These are phyloP conservation scores for Trichosporon faecale DNA, from an alignment of 1,284 basidiomycete species.

Conservation along the genomic window DNA sequence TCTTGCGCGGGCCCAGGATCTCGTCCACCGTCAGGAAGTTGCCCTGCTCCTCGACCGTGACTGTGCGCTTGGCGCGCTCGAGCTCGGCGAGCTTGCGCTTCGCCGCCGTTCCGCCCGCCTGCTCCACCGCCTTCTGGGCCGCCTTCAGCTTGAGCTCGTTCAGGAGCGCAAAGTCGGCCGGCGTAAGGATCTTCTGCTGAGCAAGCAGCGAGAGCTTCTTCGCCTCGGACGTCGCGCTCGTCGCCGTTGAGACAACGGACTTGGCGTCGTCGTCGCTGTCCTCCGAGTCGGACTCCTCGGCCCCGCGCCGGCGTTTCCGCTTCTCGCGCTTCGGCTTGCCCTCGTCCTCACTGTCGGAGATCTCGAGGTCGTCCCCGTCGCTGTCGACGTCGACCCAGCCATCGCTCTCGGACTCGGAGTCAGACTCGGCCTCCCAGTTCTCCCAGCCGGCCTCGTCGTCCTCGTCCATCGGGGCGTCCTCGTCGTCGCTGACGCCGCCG, in stretches of 20 bases:
- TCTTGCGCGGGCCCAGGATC: constrained; percentile 92
- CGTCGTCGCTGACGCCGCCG: constrained; percentile 55
- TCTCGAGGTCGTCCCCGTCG: constrained; percentile 66
- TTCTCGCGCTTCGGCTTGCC: constrained; percentile 46
- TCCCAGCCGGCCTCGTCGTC: constrained; percentile 74
- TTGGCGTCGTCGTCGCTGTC: constrained; percentile 40
- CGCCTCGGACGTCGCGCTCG: constrained; percentile 41
- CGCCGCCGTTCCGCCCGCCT: constrained; percentile 68
- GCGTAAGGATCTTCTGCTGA: constrained; percentile 77
- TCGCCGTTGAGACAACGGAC: constrained; percentile 43
- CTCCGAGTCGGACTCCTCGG: constrained; percentile 36
- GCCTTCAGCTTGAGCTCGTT: constrained; percentile 84
- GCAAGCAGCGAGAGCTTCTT: constrained; percentile 52
- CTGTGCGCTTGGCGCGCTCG: constrained; percentile 64
- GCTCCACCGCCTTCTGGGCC: constrained; percentile 68
- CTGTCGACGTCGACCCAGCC: constrained; percentile 86
- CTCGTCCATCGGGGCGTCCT: constrained; percentile 52
- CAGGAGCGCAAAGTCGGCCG: constrained; percentile 91
- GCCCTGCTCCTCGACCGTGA: constrained; percentile 56
- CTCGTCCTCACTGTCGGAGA: constrained; percentile 85
- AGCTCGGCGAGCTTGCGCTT: constrained; percentile 82
- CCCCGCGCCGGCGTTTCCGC: constrained; percentile 41
- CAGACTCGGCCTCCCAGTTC: constrained; percentile 83
- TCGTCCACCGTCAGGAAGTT: constrained; percentile 82
- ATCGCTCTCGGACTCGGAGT: constrained; percentile 62